A percentile compares a stretch with the other conserved stretches of the same genome.
These are phyloP conservation scores for Trichomonas vaginalis DNA, from an alignment of 208 protist species.

Conservation along the genomic window DNA sequence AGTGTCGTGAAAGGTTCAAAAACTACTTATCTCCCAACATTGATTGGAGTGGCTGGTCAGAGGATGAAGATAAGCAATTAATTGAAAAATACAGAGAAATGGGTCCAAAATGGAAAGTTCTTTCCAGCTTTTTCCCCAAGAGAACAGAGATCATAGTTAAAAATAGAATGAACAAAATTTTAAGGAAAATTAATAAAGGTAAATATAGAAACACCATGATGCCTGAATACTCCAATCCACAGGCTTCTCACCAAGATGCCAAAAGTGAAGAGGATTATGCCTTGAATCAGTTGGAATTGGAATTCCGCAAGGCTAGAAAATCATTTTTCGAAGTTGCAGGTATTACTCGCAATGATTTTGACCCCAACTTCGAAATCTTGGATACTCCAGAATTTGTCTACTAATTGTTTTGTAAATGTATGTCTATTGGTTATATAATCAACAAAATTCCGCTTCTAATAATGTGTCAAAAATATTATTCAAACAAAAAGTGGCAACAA, in stretches of 20 bases:
- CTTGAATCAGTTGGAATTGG: not conserved
- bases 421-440: no score
- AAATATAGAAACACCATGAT: not conserved
- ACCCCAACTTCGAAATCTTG: not conserved
- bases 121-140: not conserved
- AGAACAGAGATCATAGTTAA: not conserved
- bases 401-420: no score
- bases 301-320: not conserved
- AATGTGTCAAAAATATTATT: no score
- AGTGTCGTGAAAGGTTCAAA: not conserved
- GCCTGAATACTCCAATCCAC: not conserved
- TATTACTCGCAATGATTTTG: not conserved
- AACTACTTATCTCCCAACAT: not conserved
- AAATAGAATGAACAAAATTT: not conserved
- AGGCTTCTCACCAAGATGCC: not conserved
- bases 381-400: not conserved
- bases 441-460: no score
- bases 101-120: not conserved
- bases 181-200: not conserved
- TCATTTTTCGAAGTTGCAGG: not conserved
- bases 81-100: not conserved
- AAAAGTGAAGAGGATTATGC: not conserved
- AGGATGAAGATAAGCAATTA: not conserved
- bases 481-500: no score
- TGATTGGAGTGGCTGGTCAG: not conserved